These are phyloP conservation scores for Vaccinium vitisidaea DNA, from an alignment of 148 eudicot species.

Conservation along the genomic window DNA sequence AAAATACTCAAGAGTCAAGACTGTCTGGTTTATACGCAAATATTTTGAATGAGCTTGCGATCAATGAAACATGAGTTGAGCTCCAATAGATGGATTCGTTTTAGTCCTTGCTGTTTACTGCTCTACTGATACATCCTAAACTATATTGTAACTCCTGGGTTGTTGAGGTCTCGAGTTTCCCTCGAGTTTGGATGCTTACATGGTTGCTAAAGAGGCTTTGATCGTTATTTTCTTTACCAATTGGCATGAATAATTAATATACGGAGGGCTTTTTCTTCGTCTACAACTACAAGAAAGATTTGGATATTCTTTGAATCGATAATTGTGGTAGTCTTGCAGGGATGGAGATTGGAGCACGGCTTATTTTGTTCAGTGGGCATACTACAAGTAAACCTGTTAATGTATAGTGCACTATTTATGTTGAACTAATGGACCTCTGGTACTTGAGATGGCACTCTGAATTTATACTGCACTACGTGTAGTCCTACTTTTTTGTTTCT, in stretches of 20 bases:
- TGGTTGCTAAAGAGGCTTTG: neutral
- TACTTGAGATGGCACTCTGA: neutral
- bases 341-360: neutral
- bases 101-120: neutral
- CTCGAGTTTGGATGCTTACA: neutral
- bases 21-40: too few species aligned
- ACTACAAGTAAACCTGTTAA: neutral
- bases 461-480: neutral
- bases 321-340: neutral
- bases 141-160: neutral
- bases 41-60: too few species aligned
- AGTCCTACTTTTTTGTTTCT: neutral
- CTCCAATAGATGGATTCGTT: too few species aligned
- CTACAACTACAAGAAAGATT: neutral
- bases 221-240: neutral
- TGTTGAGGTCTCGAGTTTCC: neutral
- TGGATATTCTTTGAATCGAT: neutral
- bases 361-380: neutral
- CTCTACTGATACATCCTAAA: neutral
- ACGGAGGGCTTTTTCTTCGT: neutral
- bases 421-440: neutral
- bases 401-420: neutral
- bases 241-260: neutral
- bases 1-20: too few species aligned
- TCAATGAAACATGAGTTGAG: too few species aligned